Percentiles rank a stretch among this genome's conserved stretches.
Evolutionary conservation across 2,329 filamentous ascomycete species (phyloP).

Genomic region (Aspergillus nomiae): DNA sequence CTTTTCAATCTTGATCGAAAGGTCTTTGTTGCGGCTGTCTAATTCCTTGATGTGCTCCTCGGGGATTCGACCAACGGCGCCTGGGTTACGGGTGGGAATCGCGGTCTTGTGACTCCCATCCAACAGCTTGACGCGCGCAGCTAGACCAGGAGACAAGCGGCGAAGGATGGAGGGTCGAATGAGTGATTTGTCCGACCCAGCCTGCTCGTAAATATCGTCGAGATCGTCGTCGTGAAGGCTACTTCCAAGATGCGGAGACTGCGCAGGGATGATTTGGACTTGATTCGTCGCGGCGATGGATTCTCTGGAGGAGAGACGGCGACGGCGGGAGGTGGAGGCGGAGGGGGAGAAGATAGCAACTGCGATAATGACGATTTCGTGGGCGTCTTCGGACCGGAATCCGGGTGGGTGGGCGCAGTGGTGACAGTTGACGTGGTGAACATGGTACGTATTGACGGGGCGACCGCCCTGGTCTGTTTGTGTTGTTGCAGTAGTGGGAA

Average conservation of each 20-base stretch:
- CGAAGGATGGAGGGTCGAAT: conserved; percentile 41
- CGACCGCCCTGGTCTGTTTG: conserved; percentile 23
- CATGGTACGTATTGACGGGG: conserved; percentile 40
- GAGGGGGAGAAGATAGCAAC: conserved; percentile 29
- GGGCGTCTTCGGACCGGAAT: conserved; percentile 25
- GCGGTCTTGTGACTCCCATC: conserved; percentile 38
- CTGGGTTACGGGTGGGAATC: conserved; percentile 24
- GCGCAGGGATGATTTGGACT: conserved; percentile 40
- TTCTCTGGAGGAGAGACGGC: conserved; percentile 33
- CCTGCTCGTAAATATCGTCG: conserved; percentile 19
- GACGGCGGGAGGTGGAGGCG: conserved; percentile 30
- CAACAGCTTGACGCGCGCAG: conserved; percentile 45
- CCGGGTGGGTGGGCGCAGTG: conserved; percentile 30
- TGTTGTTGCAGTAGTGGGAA: conserved; percentile 4
- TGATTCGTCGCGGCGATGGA: conserved; percentile 32
- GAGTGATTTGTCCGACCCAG: conserved; percentile 29
- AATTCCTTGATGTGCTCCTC: conserved; percentile 44
- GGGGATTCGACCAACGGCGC: conserved; percentile 42
- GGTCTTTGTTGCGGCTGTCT: conserved; percentile 40
- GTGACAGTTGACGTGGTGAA: conserved; percentile 32
- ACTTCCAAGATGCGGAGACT: conserved; percentile 37
- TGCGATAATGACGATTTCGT: conserved; percentile 19
- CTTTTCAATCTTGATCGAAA: conserved; percentile 42
- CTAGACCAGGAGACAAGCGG: conserved; percentile 45
- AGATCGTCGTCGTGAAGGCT: conserved; percentile 35